Evolutionary conservation across 2,329 filamentous ascomycete species (phyloP).

Genomic region (Hypoxylon sp.): DNA sequence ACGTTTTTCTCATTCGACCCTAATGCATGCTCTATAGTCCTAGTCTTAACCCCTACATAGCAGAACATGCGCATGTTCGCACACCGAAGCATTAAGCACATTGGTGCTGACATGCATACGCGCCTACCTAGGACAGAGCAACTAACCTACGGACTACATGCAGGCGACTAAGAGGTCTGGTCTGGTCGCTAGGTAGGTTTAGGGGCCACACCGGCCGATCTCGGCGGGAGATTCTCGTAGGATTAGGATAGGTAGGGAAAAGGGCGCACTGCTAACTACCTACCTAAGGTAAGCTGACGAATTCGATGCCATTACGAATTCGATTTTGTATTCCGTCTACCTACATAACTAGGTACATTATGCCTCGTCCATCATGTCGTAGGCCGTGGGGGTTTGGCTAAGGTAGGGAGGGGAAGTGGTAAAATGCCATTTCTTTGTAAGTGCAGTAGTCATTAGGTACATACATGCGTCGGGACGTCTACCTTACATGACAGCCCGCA

Average conservation of each 20-base stretch:
- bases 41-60: not conserved
- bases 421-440: too few species aligned
- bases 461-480: too few species aligned
- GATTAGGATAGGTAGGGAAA: too few species aligned
- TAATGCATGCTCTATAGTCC: not conserved
- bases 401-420: not conserved
- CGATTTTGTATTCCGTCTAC: not conserved
- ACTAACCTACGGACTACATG: not conserved
- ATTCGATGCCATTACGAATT: constrained; percentile 1
- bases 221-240: constrained; percentile 5
- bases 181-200: not conserved
- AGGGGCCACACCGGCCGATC: not conserved
- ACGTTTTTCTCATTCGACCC: not conserved
- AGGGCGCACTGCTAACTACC: not conserved
- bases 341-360: not conserved
- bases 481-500: too few species aligned
- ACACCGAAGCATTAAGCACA: not conserved
- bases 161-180: not conserved
- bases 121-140: not conserved
- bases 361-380: too few species aligned
- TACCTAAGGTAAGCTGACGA: too few species aligned
- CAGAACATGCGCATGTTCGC: too few species aligned
- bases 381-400: not conserved
- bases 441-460: not conserved
- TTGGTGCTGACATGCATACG: not conserved